A percentile compares a stretch with the other conserved stretches of the same genome.
These are phyloP conservation scores for Penicillium steckii DNA, from an alignment of 495 filamentous ascomycete species.

Conservation along the genomic window DNA sequence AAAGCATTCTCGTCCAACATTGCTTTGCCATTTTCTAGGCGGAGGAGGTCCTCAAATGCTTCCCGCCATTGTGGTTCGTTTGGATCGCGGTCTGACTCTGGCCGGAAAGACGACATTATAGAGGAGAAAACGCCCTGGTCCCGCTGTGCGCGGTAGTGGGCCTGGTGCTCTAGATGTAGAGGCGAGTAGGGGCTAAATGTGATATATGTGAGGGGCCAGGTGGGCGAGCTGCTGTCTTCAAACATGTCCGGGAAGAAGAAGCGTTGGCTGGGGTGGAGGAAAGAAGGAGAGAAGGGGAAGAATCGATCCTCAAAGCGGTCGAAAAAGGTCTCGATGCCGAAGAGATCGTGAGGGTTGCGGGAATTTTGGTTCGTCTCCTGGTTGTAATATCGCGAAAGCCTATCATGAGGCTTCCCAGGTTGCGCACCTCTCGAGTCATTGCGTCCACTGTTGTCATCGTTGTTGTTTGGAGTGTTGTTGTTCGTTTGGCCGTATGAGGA, in stretches of 20 bases:
- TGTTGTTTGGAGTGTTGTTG: conserved; percentile 2
- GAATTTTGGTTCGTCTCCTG: conserved; percentile 6
- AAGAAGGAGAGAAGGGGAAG: conserved; percentile 22
- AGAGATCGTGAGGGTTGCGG: conserved; percentile 20
- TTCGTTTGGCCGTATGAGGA: conserved; percentile 6
- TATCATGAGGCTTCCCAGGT: not conserved
- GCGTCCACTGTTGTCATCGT: conserved; percentile 6
- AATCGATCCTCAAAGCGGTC: conserved; percentile 33
- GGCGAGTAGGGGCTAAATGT: conserved; percentile 53
- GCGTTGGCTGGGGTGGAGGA: conserved; percentile 25
- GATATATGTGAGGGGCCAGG: conserved; percentile 42
- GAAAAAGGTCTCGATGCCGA: conserved; percentile 37
- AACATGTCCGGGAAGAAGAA: conserved; percentile 32
- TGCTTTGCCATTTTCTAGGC: conserved; percentile 46
- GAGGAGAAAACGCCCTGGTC: conserved; percentile 38
- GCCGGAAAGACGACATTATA: conserved; percentile 34
- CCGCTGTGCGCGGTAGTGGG: conserved; percentile 22
- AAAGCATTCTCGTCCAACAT: conserved; percentile 36
- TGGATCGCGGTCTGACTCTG: conserved; percentile 27
- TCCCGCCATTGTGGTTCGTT: conserved; percentile 48
- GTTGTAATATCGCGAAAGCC: conserved; percentile 1
- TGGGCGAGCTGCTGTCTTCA: conserved; percentile 25
- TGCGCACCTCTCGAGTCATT: not conserved
- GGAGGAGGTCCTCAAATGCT: conserved; percentile 57
- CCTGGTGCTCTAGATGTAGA: conserved; percentile 44